Percentiles rank a stretch among this genome's conserved stretches.
Evolutionary conservation across 2,329 filamentous ascomycete genomes (phyloP).

Genomic region (Lachnellula subtilissima): DNA sequence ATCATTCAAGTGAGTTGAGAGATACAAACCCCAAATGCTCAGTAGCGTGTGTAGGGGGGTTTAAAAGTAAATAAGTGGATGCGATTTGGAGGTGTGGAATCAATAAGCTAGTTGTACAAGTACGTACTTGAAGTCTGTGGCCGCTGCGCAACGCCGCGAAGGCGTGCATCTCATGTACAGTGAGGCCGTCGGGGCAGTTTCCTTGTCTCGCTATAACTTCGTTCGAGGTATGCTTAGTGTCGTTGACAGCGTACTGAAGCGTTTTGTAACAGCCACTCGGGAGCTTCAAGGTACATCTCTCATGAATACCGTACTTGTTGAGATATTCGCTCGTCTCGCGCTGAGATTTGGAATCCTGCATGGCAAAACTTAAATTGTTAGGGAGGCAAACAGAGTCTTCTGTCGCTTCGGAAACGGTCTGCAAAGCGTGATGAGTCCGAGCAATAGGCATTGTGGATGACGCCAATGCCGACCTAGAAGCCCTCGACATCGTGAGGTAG

Average conservation of each 20-base stretch:
- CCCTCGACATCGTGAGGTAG: background rate
- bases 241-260: slow-evolving; percentile 25
- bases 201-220: slow-evolving; percentile 45
- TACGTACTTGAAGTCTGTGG: slow-evolving; percentile 36
- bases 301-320: slow-evolving; percentile 21
- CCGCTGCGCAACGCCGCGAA: slow-evolving; percentile 46
- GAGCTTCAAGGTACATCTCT: slow-evolving; percentile 39
- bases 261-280: slow-evolving; percentile 22
- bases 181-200: slow-evolving; percentile 43
- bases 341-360: slow-evolving; percentile 32
- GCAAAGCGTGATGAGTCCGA: slow-evolving; percentile 32
- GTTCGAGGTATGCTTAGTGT: slow-evolving; percentile 40
- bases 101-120: no score
- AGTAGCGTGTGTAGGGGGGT: no score
- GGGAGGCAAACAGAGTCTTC: slow-evolving; percentile 39
- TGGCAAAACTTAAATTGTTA: slow-evolving; percentile 40
- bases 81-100: no score
- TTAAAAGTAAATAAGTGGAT: no score
- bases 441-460: slow-evolving; percentile 13
- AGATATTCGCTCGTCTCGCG: slow-evolving; percentile 16
- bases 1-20: no score
- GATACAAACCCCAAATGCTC: no score
- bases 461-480: slow-evolving; percentile 14
- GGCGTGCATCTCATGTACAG: slow-evolving; percentile 49
- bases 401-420: slow-evolving; percentile 23